phyloP scores from a whole-genome alignment of 257 asterid genomes.

The Solanum sejunctum region DNA sequence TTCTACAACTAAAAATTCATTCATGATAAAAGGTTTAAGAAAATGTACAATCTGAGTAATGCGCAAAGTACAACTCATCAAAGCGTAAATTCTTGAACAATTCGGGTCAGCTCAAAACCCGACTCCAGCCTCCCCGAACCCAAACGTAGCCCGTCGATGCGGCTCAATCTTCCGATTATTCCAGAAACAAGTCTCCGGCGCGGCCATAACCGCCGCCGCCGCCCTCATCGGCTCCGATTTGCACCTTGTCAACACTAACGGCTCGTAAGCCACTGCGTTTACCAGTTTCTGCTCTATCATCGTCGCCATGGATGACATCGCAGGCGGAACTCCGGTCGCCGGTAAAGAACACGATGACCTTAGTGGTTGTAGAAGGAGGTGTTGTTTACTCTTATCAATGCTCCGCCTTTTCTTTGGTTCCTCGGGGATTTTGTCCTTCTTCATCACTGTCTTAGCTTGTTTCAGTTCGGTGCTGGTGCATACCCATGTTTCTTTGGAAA shows the following conservation, averaged over 20 bases:
- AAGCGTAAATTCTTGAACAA: neutral
- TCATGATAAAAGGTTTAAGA: neutral
- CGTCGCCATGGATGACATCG: constrained; percentile 32
- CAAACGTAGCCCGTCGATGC: constrained; percentile 40
- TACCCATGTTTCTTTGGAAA: constrained; percentile 94
- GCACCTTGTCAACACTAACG: constrained; percentile 76
- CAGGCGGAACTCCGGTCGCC: constrained; percentile 20
- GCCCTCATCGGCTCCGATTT: constrained; percentile 93
- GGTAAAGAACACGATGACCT: constrained; percentile 44
- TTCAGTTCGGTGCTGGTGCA: constrained; percentile 77
- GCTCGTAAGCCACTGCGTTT: constrained; percentile 62
- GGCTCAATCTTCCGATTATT: constrained; percentile 74
- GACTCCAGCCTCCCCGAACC: constrained; percentile 66
- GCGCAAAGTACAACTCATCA: neutral
- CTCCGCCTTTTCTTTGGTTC: neutral
- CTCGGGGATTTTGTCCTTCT: neutral
- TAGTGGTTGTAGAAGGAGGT: neutral
- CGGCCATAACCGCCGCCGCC: constrained; percentile 40
- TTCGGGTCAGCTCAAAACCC: constrained; percentile 35
- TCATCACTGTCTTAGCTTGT: constrained; percentile 10
- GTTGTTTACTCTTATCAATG: neutral
- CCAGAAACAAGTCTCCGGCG: constrained; percentile 75
- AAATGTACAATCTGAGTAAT: constrained; percentile 15
- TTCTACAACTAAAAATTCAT: neutral
- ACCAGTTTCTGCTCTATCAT: constrained; percentile 76